Evolutionary conservation across 2,329 filamentous ascomycete species (phyloP).

Genomic region (Penicillium olsonii): DNA sequence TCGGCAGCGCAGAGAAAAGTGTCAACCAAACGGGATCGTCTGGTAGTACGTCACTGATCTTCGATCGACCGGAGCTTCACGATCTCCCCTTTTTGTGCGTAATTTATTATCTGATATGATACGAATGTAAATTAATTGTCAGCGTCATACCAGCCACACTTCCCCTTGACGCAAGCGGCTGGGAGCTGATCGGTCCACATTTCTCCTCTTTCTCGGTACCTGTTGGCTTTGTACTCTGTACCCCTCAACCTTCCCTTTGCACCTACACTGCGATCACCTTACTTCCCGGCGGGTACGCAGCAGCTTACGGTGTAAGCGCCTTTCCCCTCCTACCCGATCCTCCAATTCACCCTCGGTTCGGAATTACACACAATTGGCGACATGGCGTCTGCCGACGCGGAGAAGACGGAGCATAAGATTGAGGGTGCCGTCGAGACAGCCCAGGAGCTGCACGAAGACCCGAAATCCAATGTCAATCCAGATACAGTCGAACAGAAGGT

Average conservation of each 20-base stretch:
- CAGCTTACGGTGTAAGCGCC: not conserved
- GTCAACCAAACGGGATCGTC: not conserved
- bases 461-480: slow-evolving; percentile 66
- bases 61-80: slow-evolving; percentile 17
- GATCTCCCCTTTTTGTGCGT: slow-evolving; percentile 15
- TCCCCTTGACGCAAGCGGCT: slow-evolving; percentile 32
- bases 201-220: slow-evolving; percentile 7
- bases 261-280: not conserved
- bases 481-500: slow-evolving; percentile 73
- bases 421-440: slow-evolving; percentile 79
- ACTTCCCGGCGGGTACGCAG: not conserved
- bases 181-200: slow-evolving; percentile 14
- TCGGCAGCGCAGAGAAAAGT: no score
- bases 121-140: slow-evolving; percentile 11
- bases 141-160: slow-evolving; percentile 19
- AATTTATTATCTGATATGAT: not conserved
- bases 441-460: slow-evolving; percentile 53
- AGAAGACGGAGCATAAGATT: slow-evolving; percentile 70
- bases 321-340: not conserved
- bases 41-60: slow-evolving; percentile 25
- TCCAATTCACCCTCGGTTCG: slow-evolving; percentile 3
- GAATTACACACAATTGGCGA: slow-evolving; percentile 12
- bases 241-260: not conserved
- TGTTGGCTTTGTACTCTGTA: not conserved
- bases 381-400: slow-evolving; percentile 35